Percentiles rank a stretch among this genome's conserved stretches.
Conservation (phyloP, 108 stramenopile genomes). For the Conticribra weissflogii region DNA sequence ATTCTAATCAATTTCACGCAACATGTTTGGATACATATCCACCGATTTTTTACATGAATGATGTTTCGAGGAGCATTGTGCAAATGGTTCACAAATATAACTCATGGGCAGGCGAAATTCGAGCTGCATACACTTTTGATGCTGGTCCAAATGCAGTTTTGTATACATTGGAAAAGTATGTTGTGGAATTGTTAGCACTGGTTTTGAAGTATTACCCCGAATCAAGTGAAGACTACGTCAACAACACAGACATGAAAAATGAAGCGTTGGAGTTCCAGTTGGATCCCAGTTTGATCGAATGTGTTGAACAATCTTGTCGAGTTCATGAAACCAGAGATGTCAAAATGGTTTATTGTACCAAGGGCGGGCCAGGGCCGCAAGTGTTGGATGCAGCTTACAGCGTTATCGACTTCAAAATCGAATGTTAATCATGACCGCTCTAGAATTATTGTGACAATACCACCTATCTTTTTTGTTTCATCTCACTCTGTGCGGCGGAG, state of each 20-base stretch:
- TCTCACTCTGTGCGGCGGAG: no score
- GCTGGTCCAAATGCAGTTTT: slow-evolving; percentile 99
- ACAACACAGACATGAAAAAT: slow-evolving; percentile 48
- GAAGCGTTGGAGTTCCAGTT: slow-evolving; percentile 46
- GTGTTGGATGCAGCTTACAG: slow-evolving; percentile 37
- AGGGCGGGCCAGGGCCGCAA: slow-evolving; percentile 78
- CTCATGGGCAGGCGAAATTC: slow-evolving; percentile 75
- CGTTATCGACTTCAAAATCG: slow-evolving; percentile 34
- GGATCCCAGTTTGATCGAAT: slow-evolving; percentile 55
- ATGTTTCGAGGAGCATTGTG: slow-evolving; percentile 73
- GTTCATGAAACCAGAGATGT: slow-evolving; percentile 68
- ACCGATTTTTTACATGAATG: slow-evolving; percentile 99
- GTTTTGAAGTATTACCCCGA: slow-evolving; percentile 77
- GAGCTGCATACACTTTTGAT: slow-evolving; percentile 98
- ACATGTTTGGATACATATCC: slow-evolving; percentile 99
- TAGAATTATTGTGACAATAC: no score
- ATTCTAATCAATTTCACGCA: slow-evolving; percentile 98
- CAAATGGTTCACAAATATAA: slow-evolving; percentile 87
- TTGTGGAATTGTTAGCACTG: slow-evolving; percentile 74
- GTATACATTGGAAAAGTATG: slow-evolving; percentile 73
- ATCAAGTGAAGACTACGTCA: slow-evolving; percentile 50
- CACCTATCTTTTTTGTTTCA: no score
- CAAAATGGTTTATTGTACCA: slow-evolving; percentile 84
- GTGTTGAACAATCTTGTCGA: slow-evolving; percentile 69
- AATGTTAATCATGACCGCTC: no score